Percentiles rank a stretch among this genome's conserved stretches.
Evolutionary conservation across 2,329 filamentous ascomycete species (phyloP).

Genomic region (Ascochyta rabiei): DNA sequence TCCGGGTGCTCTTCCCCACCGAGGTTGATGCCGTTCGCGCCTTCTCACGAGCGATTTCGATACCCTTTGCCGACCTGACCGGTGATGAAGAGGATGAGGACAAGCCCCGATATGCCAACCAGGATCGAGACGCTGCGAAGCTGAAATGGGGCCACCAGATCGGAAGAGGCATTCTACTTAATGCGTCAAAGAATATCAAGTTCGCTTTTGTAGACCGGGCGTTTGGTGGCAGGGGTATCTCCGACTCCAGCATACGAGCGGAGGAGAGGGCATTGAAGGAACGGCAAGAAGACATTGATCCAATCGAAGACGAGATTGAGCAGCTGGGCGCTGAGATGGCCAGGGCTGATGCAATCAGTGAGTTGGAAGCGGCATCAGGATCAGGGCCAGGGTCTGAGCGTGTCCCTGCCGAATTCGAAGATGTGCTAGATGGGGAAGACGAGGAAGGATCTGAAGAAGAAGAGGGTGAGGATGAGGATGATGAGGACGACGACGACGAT

Average conservation of each 20-base stretch:
- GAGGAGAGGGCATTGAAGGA: conserved; percentile 50
- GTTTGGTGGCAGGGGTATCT: conserved; percentile 64
- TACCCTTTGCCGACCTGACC: conserved; percentile 59
- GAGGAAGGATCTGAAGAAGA: conserved; percentile 28
- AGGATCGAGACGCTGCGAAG: conserved; percentile 53
- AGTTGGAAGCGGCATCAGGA: conserved; percentile 13
- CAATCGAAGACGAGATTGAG: conserved; percentile 53
- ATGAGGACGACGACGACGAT: conserved; percentile 33
- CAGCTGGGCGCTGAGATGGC: conserved; percentile 43
- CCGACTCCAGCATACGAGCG: conserved; percentile 46
- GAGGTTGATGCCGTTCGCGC: conserved; percentile 63
- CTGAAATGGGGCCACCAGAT: conserved; percentile 66
- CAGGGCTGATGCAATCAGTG: conserved; percentile 20
- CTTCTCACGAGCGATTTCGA: conserved; percentile 60
- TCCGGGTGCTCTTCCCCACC: conserved; percentile 57
- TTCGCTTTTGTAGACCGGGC: conserved; percentile 64
- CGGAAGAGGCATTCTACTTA: conserved; percentile 64
- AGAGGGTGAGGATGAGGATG: conserved; percentile 7
- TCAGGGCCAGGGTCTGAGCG: neutral
- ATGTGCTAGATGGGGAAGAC: conserved; percentile 37
- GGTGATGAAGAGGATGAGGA: conserved; percentile 42
- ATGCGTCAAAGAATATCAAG: conserved; percentile 61
- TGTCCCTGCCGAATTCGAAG: conserved; percentile 4
- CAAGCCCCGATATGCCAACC: conserved; percentile 36
- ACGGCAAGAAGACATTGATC: conserved; percentile 56